Base-by-base conservation (phyloP, 495 filamentous ascomycete species). In the Lasiosphaeria hispida region DNA sequence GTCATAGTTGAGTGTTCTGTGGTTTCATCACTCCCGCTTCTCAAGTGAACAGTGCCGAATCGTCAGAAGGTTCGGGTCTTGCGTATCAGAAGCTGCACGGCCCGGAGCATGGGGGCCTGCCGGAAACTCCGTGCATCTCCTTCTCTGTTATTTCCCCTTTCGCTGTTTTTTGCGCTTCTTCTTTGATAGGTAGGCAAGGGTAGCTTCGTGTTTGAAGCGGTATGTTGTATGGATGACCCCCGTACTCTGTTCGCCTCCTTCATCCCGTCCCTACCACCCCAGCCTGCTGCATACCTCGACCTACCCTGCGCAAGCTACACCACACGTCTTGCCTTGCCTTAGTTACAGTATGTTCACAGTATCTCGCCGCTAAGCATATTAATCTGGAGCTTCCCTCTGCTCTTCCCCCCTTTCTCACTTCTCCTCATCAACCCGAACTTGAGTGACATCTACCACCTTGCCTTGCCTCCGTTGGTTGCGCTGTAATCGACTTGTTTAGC, bases 61-160 rank as follows among this genome's bases (percentile, higher is more conserved):
- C 18, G 43, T 10, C 37, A 37, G 13, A 52, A 23, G 19, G 49
- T 52, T 41, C 39, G 49, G 35, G 8, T 52, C 49, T 52, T 23
- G 19, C 36, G 49, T 52, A 52, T 52, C 49, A 52, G 49, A 52
- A n/a, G 19, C 15, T 52, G 49, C 49, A 52, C 35, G 15, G 49
- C 15, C 49, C 38, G 18, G 34, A 19, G 37, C 37, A 33, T n/a
- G 18, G 15, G 34, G 9, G 49, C 19, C 30, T 18, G 43, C 17
- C 17, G 30, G 30, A 47, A 47, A 19, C 43, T 47, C 14, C 43
- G 43, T 47, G 7, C 43, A 17, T 23, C 43, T 38, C 37, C 34
- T 52, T 38, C 36, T 52, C 15, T 33, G 7, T 11, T 7, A 19
- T 9, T 52, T 15, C 19, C 30, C 47, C 30, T 35, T 3, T 35